These are phyloP conservation scores for Dujonia santamariae DNA, from an alignment of 1,139 yeast species.

Conservation along the genomic window DNA sequence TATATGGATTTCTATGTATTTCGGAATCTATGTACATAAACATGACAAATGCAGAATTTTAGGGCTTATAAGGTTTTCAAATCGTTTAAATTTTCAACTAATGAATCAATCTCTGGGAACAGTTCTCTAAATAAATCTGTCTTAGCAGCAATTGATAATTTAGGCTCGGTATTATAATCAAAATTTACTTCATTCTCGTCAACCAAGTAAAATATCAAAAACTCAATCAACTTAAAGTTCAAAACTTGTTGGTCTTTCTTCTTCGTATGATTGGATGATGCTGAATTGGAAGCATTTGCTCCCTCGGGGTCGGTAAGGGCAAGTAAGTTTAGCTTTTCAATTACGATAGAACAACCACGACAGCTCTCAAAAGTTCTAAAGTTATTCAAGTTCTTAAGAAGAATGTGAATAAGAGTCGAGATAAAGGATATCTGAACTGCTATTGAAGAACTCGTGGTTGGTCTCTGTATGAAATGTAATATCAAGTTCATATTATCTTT, in stretches of 20 bases:
- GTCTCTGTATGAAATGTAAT: conserved; percentile 21
- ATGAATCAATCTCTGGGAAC: conserved; percentile 41
- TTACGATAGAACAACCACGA: conserved; percentile 56
- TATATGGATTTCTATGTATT: too few relatives aligned
- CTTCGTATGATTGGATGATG: conserved; percentile 4
- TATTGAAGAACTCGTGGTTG: conserved; percentile 14
- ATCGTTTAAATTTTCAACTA: conserved; percentile 38
- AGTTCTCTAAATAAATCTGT: conserved; percentile 47
- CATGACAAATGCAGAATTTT: too few relatives aligned
- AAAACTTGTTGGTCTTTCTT: conserved; percentile 38
- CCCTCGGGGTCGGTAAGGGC: not conserved
- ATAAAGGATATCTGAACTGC: conserved; percentile 23
- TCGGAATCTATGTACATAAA: too few relatives aligned
- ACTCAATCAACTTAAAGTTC: conserved; percentile 65
- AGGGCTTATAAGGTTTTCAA: conserved; percentile 19
- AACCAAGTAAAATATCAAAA: conserved; percentile 64
- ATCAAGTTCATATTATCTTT: conserved; percentile 29
- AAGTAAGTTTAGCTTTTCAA: conserved; percentile 31
- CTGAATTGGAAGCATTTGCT: not conserved
- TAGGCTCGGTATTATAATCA: conserved; percentile 19
- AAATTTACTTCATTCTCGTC: conserved; percentile 50
- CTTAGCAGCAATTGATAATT: conserved; percentile 48
- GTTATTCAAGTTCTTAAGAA: conserved; percentile 56
- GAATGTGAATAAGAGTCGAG: conserved; percentile 56
- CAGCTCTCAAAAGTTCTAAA: conserved; percentile 59